These are phyloP conservation scores for Pythium plurisporium DNA, from an alignment of 352 stramenopile species.

Conservation along the genomic window DNA sequence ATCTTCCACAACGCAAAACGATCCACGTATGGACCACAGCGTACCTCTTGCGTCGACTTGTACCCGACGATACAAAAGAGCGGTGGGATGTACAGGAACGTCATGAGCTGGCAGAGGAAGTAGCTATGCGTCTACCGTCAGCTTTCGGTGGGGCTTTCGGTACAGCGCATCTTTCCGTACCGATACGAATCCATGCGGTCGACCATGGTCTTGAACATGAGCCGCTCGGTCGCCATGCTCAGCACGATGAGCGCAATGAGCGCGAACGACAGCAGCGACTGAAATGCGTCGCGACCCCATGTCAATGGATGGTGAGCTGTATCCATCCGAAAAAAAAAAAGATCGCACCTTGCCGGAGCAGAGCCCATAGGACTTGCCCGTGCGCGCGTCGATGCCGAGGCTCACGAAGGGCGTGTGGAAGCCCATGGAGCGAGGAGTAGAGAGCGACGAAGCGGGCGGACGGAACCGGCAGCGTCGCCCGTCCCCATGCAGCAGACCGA, in stretches of 20 bases:
- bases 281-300: not conserved
- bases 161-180: too few species aligned
- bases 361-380: conserved; percentile 81
- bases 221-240: conserved; percentile 74
- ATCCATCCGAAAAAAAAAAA: not conserved
- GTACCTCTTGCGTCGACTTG: conserved; percentile 70
- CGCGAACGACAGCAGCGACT: conserved; percentile 76
- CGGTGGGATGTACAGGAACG: conserved; percentile 84
- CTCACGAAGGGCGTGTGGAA: conserved; percentile 75
- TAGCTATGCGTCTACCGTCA: conserved; percentile 37
- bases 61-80: conserved; percentile 87
- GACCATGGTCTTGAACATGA: conserved; percentile 88
- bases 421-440: conserved; percentile 55
- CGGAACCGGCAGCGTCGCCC: not conserved
- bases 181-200: conserved; percentile 88
- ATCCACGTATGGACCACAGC: conserved; percentile 3
- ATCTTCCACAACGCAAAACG: not conserved
- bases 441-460: too few species aligned
- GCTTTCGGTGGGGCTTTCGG: too few species aligned
- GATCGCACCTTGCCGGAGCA: conserved; percentile 69
- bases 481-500: not conserved
- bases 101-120: conserved; percentile 85
- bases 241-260: conserved; percentile 72
- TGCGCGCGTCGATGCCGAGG: conserved; percentile 77
- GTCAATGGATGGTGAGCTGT: not conserved